Conservation (phyloP, 2,329 filamentous ascomycete species). For the Nigrograna mackinnonii region DNA sequence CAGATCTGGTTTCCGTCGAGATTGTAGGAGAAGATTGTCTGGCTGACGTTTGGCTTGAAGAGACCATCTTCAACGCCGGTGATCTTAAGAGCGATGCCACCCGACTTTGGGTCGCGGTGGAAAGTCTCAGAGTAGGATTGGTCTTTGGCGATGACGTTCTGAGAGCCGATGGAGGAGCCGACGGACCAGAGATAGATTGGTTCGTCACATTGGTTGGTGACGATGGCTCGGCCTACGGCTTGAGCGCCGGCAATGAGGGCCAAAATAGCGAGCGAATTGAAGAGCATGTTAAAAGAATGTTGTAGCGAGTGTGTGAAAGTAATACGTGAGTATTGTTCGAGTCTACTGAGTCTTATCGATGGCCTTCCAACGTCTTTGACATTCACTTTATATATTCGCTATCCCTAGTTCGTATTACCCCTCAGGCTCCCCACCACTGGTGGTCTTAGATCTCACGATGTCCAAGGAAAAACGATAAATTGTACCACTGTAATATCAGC, state of each 20-base stretch:
- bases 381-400: neutral
- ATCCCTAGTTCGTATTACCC: neutral
- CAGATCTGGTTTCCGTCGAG: slow-evolving; percentile 19
- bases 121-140: slow-evolving; percentile 29
- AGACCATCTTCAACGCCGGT: slow-evolving; percentile 20
- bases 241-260: neutral
- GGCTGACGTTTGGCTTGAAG: slow-evolving; percentile 29
- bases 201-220: slow-evolving; percentile 32
- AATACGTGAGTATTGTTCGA: neutral
- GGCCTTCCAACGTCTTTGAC: neutral
- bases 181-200: slow-evolving; percentile 35
- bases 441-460: neutral
- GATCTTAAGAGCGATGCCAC: slow-evolving; percentile 28
- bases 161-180: slow-evolving; percentile 17
- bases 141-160: slow-evolving; percentile 19
- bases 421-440: neutral
- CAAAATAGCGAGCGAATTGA: neutral
- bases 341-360: neutral
- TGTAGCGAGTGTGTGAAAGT: neutral
- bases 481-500: neutral
- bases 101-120: slow-evolving; percentile 19
- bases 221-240: slow-evolving; percentile 22
- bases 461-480: neutral
- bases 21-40: slow-evolving; percentile 32
- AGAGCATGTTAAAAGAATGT: neutral